These are phyloP conservation scores for Pelargonium myrrhifolium DNA, from an alignment of 441 rosid genomes.

Conservation along the genomic window DNA sequence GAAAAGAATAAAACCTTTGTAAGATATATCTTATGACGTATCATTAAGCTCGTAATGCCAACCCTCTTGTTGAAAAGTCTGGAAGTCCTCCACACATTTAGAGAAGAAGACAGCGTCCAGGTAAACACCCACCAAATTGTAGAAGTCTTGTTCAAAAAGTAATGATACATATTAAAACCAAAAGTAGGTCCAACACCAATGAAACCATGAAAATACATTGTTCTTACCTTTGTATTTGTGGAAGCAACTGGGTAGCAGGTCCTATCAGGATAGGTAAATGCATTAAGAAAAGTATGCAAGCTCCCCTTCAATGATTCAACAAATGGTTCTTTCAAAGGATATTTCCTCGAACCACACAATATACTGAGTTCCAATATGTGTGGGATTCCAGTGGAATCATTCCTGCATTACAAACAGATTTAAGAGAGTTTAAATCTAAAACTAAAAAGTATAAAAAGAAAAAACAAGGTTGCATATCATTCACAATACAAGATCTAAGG, in stretches of 20 bases:
- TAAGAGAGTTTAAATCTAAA: slow-evolving; percentile 8
- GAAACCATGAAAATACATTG: not conserved
- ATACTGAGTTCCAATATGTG: slow-evolving; percentile 97
- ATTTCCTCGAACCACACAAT: slow-evolving; percentile 92
- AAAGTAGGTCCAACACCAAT: not conserved
- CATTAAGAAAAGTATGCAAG: slow-evolving; percentile 83
- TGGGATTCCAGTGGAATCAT: slow-evolving; percentile 94
- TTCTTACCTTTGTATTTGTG: slow-evolving; percentile 67
- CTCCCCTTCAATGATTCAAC: slow-evolving; percentile 91
- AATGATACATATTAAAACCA: slow-evolving; percentile 10
- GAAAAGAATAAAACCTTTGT: slow-evolving; percentile 54
- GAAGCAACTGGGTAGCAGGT: slow-evolving; percentile 98
- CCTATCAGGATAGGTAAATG: slow-evolving; percentile 94
- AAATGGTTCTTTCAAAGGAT: slow-evolving; percentile 93
- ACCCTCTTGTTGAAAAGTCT: slow-evolving; percentile 95
- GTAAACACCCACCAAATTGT: slow-evolving; percentile 89
- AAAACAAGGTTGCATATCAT: not conserved
- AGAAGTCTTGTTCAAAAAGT: slow-evolving; percentile 58
- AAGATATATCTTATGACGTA: slow-evolving; percentile 77
- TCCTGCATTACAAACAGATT: slow-evolving; percentile 39
- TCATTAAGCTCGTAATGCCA: slow-evolving; percentile 90
- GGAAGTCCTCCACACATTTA: slow-evolving; percentile 78
- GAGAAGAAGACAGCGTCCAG: slow-evolving; percentile 96
- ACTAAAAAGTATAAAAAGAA: not conserved
- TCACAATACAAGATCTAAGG: not conserved